Base-by-base conservation (phyloP, 1,139 yeast species). In the Nakaseomyces uthaithaninus region DNA sequence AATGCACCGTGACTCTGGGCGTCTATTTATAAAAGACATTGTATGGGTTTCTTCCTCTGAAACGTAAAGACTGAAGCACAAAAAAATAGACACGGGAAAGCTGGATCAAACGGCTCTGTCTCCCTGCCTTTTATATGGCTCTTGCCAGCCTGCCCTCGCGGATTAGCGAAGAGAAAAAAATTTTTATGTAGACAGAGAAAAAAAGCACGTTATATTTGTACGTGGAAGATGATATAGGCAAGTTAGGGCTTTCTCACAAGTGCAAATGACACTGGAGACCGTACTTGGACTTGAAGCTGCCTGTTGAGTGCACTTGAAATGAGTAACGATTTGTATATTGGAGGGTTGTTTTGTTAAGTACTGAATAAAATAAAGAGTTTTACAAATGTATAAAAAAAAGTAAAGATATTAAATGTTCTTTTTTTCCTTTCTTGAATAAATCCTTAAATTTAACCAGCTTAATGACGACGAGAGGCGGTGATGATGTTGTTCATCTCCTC, bases 401-500 rank as follows among this genome's bases (percentile, higher is more conserved):
- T n/a, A 26, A 10, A 8, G 8, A 7, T 10, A 8, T 11, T 26
- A 26, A 8, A 26, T 7, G 8, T 10, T 8, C 9, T 26, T 7
- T 26, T 26, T 26, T 10, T 26, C 8, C 12, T 10, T 7, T 26
- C 8, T 26, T 26, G n/a, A 11, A 26, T 23, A 38, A 45, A 39
- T 40, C 36, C 40, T 37, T 34, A 28, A 38, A 34, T 38, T 30
- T 37, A 33, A 38, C 22, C 44, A 48, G 46, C 49, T 66, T 69
- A 71, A 62, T 72, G 77, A 66, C 89, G 87, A 81, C 96, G 87
- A 67, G 97, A 79, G 75, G 91, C 95, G 71, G 95, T 87, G 72
- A 93, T 91, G 77, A 91, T 78, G 69, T 76, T 72, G 80, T 77
- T 85, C 91, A 93, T 84, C 75, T 89, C 95, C 77, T 93, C 98